These are phyloP conservation scores for Pseudogymnoascus sp. DNA, from an alignment of 2,329 filamentous ascomycete genomes.

Conservation along the genomic window DNA sequence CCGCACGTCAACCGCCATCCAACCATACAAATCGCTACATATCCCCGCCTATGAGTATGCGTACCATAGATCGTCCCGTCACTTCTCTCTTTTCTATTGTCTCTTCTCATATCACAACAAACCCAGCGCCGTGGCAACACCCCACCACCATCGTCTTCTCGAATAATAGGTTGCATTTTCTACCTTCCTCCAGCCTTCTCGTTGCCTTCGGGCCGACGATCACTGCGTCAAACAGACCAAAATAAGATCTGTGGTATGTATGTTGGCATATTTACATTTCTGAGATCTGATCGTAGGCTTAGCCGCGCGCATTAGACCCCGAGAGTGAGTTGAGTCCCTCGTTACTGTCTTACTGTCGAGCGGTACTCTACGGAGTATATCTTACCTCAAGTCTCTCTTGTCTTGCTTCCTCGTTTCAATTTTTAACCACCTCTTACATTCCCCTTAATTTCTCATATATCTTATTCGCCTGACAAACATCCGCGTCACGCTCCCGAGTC, in stretches of 20 bases:
- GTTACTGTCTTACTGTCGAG: background rate
- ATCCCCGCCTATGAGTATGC: background rate
- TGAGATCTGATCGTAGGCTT: slow-evolving; percentile 3
- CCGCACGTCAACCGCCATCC: background rate
- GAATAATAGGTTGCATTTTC: background rate
- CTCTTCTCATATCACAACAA: background rate
- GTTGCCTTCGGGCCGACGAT: background rate
- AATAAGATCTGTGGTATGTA: background rate
- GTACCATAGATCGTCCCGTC: background rate
- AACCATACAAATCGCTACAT: background rate
- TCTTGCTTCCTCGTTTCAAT: background rate
- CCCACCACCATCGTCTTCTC: background rate
- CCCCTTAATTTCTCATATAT: background rate
- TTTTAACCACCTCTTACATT: background rate
- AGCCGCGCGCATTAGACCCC: background rate
- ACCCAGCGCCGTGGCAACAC: background rate
- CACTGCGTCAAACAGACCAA: background rate
- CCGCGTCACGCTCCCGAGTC: background rate
- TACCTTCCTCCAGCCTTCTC: background rate
- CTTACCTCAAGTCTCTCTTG: background rate
- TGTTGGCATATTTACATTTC: slow-evolving; percentile 1
- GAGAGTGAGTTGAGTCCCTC: slow-evolving; percentile 3
- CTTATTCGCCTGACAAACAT: background rate
- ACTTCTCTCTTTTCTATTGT: background rate
- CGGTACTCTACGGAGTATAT: background rate